Conservation (phyloP, 352 stramenopile genomes). For the Globisporangium cystogenes region DNA sequence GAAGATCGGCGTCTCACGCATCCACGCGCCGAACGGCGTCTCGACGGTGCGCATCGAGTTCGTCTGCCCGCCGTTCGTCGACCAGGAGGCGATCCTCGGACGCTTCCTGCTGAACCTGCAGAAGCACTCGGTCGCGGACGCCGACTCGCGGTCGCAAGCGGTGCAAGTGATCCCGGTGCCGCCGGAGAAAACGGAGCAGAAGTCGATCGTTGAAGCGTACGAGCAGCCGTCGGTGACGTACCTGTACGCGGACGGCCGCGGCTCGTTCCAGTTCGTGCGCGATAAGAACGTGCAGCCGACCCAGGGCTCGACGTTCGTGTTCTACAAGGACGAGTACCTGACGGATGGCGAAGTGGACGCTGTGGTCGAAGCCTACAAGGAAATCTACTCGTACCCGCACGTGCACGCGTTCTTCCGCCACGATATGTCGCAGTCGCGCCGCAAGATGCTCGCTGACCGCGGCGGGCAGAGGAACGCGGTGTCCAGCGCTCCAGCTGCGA, state of each 20-base stretch:
- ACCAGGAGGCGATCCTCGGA: slow-evolving; percentile 68
- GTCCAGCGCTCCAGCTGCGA: slow-evolving; percentile 13
- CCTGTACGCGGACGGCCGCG: slow-evolving; percentile 65
- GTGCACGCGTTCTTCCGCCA: slow-evolving; percentile 70
- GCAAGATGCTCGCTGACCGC: slow-evolving; percentile 39
- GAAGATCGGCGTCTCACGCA: slow-evolving; percentile 79
- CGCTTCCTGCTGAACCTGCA: slow-evolving; percentile 62
- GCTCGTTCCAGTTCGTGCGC: slow-evolving; percentile 78
- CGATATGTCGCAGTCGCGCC: slow-evolving; percentile 52
- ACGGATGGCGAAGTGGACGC: slow-evolving; percentile 65
- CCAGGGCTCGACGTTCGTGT: slow-evolving; percentile 55
- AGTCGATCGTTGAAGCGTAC: slow-evolving; percentile 57
- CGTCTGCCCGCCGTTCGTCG: slow-evolving; percentile 65
- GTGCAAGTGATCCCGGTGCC: slow-evolving; percentile 62
- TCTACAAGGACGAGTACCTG: slow-evolving; percentile 84
- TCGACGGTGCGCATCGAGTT: slow-evolving; percentile 84
- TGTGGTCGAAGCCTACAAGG: slow-evolving; percentile 80
- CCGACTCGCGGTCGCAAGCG: slow-evolving; percentile 24
- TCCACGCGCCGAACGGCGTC: slow-evolving; percentile 74
- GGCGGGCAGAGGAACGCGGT: slow-evolving; percentile 7
- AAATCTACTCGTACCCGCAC: slow-evolving; percentile 76
- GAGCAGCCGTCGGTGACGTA: slow-evolving; percentile 69
- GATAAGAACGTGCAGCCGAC: slow-evolving; percentile 34
- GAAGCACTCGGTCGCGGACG: slow-evolving; percentile 8
- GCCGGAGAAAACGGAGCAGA: slow-evolving; percentile 25